Evolutionary conservation across 345 rosid species (phyloP).

Genomic region (Lepidium didymum): DNA sequence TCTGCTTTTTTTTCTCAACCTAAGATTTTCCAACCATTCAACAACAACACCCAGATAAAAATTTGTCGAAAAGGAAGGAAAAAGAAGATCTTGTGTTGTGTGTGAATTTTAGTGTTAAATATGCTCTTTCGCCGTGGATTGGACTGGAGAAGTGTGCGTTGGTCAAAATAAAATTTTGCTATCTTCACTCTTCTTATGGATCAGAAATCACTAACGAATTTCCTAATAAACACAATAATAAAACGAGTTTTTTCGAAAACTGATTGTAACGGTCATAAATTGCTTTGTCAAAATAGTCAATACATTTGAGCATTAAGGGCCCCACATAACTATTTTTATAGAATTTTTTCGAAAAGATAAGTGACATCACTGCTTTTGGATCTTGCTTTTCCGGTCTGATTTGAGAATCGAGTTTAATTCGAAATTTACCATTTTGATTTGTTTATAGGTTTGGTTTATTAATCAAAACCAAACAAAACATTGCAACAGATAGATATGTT

Average conservation of each 20-base stretch:
- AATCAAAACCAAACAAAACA: too few relatives aligned
- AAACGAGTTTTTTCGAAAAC: conserved; percentile 24
- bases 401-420: too few relatives aligned
- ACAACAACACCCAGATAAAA: conserved; percentile 32
- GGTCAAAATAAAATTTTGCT: conserved; percentile 24
- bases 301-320: conserved; percentile 10
- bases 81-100: conserved; percentile 2
- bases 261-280: conserved; percentile 52
- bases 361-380: neutral
- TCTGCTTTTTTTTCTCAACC: neutral
- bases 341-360: neutral
- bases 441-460: too few relatives aligned
- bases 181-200: conserved; percentile 19
- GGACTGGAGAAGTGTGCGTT: conserved; percentile 20
- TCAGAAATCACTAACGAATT: neutral
- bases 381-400: too few relatives aligned
- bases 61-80: neutral
- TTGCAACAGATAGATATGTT: too few relatives aligned
- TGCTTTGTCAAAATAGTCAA: conserved; percentile 29
- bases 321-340: neutral
- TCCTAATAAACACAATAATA: conserved; percentile 11
- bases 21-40: conserved; percentile 36
- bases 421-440: too few relatives aligned
- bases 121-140: conserved; percentile 28
- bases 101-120: neutral